These are phyloP conservation scores for Citrullus mucosospermus DNA, from an alignment of 306 rosid genomes.

Conservation along the genomic window DNA sequence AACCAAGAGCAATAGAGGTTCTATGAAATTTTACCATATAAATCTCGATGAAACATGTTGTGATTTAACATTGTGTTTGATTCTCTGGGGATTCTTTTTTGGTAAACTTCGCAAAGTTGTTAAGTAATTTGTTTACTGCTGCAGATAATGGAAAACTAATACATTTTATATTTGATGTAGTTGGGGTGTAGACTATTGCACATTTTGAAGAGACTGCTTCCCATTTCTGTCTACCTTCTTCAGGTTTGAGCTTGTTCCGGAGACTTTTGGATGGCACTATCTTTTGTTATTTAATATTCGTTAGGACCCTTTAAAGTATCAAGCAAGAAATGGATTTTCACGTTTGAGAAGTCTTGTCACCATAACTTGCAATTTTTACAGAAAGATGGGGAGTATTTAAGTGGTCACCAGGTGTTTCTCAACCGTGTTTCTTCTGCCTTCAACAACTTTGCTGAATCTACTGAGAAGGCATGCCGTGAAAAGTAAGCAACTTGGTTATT, in stretches of 20 bases:
- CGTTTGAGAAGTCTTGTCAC: background rate
- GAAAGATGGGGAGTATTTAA: slow-evolving; percentile 92
- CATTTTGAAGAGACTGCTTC: slow-evolving; percentile 91
- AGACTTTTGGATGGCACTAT: slow-evolving; percentile 4
- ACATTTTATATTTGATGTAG: slow-evolving; percentile 35
- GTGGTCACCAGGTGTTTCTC: slow-evolving; percentile 90
- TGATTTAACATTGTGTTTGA: background rate
- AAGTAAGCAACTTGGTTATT: slow-evolving; percentile 35
- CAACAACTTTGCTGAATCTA: slow-evolving; percentile 82
- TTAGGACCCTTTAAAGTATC: background rate
- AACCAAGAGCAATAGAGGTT: background rate
- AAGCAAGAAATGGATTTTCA: background rate
- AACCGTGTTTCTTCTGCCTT: slow-evolving; percentile 88
- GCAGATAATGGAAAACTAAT: slow-evolving; percentile 4
- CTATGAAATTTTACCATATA: background rate
- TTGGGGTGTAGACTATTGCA: slow-evolving; percentile 82
- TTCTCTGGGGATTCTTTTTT: background rate
- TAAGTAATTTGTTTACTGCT: slow-evolving; percentile 9
- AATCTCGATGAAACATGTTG: background rate
- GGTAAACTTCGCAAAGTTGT: background rate
- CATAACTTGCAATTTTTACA: slow-evolving; percentile 24
- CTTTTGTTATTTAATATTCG: slow-evolving; percentile 3
- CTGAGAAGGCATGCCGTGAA: slow-evolving; percentile 84
- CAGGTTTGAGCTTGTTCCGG: slow-evolving; percentile 42
- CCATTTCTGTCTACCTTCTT: slow-evolving; percentile 83